Evolutionary conservation across 2,329 filamentous ascomycete species (phyloP).

Genomic region (Daldinia sp.): DNA sequence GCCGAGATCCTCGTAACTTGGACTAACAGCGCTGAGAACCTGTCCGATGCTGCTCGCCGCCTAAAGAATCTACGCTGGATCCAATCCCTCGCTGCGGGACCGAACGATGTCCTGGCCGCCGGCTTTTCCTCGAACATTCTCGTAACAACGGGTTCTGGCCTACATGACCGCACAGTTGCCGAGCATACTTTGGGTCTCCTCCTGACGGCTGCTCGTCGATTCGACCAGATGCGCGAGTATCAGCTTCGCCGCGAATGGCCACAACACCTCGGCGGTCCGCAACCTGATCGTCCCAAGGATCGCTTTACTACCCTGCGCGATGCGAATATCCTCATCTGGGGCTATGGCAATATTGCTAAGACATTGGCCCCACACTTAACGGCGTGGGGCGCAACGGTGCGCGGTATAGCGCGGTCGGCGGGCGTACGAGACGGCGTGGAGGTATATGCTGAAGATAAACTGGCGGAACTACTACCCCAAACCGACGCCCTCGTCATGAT

Average conservation of each 20-base stretch:
- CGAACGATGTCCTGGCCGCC: constrained; percentile 69
- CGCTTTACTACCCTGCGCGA: constrained; percentile 67
- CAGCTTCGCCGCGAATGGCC: constrained; percentile 67
- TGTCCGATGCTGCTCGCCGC: constrained; percentile 63
- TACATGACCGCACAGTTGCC: constrained; percentile 71
- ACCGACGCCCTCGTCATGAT: constrained; percentile 75
- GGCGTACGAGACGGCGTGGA: constrained; percentile 67
- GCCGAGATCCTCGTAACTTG: constrained; percentile 69
- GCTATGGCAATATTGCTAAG: constrained; percentile 73
- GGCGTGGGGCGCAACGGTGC: constrained; percentile 64
- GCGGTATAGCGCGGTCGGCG: constrained; percentile 62
- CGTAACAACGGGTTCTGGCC: constrained; percentile 69
- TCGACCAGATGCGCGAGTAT: constrained; percentile 70
- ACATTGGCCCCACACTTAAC: constrained; percentile 62
- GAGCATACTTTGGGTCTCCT: constrained; percentile 70
- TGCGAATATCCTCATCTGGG: constrained; percentile 68
- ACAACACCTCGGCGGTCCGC: constrained; percentile 66
- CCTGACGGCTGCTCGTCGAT: constrained; percentile 62
- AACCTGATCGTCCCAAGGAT: constrained; percentile 64
- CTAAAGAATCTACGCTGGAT: constrained; percentile 70
- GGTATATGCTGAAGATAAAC: constrained; percentile 63
- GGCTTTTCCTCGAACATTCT: constrained; percentile 61
- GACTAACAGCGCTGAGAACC: constrained; percentile 66
- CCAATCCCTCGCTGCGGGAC: constrained; percentile 71
- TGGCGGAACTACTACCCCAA: constrained; percentile 60